phyloP scores from a whole-genome alignment of 345 rosid genomes.

The Heritiera fomes region DNA sequence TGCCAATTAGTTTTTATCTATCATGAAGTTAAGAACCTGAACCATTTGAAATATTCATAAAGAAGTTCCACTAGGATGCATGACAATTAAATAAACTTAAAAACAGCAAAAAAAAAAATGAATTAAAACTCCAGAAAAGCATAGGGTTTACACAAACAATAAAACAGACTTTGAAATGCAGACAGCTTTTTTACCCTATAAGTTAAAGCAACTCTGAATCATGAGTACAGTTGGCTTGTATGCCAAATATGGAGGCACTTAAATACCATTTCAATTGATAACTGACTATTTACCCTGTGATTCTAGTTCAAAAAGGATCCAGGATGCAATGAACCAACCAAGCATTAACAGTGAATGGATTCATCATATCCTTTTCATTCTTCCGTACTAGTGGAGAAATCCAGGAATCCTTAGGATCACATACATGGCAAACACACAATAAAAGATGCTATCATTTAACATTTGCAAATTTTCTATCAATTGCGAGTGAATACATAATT shows the following conservation, averaged over 20 bases:
- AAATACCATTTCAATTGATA: constrained; percentile 16
- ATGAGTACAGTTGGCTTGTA: constrained; percentile 9
- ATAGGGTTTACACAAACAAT: constrained; percentile 1
- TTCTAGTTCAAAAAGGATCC: constrained; percentile 13
- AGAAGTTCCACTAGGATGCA: background rate
- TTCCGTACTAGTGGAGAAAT: background rate
- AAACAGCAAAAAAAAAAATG: constrained; percentile 14
- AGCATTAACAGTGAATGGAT: background rate
- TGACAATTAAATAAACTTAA: constrained; percentile 11
- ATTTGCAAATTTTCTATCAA: background rate
- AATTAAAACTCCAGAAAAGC: background rate
- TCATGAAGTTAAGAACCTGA: background rate
- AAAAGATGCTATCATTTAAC: background rate
- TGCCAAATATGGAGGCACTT: constrained; percentile 16
- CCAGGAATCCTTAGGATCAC: background rate
- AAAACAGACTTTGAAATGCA: background rate
- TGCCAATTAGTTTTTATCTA: background rate
- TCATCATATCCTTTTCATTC: constrained; percentile 1
- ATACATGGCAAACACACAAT: background rate
- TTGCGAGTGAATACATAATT: background rate
- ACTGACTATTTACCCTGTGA: background rate
- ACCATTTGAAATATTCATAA: constrained; percentile 9
- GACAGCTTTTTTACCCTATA: constrained; percentile 1
- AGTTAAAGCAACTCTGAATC: constrained; percentile 18
- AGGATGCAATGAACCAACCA: constrained; percentile 11